phyloP scores from a whole-genome alignment of 2,329 filamentous ascomycete species.

The Colletotrichum incanum region DNA sequence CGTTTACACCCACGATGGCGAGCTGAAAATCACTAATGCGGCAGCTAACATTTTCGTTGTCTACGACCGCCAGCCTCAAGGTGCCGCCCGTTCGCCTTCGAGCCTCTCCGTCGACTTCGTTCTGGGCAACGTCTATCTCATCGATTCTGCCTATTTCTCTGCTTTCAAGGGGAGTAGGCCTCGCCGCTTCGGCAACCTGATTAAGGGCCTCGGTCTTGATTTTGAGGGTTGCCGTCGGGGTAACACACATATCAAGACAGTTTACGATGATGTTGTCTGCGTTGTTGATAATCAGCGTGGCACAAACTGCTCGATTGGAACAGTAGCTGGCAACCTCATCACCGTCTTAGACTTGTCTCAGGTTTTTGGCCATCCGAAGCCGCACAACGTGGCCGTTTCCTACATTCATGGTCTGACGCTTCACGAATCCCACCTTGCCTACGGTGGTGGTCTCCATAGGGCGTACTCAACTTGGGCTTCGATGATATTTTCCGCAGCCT shows the following conservation, averaged over 20 bases:
- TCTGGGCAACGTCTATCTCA: slow-evolving; percentile 31
- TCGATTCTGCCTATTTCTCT: slow-evolving; percentile 17
- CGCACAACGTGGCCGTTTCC: not conserved
- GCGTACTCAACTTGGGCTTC: slow-evolving; percentile 22
- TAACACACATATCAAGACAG: slow-evolving; percentile 13
- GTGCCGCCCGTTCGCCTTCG: not conserved
- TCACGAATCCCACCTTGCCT: not conserved
- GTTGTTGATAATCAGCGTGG: not conserved
- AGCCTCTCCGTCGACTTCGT: slow-evolving; percentile 28
- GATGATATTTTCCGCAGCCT: not conserved
- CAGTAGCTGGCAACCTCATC: slow-evolving; percentile 27
- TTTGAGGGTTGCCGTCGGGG: slow-evolving; percentile 13
- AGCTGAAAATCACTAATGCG: slow-evolving; percentile 20
- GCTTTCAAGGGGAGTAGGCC: not conserved
- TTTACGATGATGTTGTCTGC: slow-evolving; percentile 33
- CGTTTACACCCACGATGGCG: slow-evolving; percentile 10
- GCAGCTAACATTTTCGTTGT: slow-evolving; percentile 31
- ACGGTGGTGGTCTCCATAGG: slow-evolving; percentile 17
- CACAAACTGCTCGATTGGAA: slow-evolving; percentile 16
- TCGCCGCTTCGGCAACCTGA: slow-evolving; percentile 6
- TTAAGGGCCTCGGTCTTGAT: slow-evolving; percentile 30
- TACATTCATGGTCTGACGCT: slow-evolving; percentile 8
- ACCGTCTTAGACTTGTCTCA: not conserved
- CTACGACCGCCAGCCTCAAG: not conserved
- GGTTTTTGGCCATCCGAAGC: not conserved